Base-by-base conservation (phyloP, 1,284 basidiomycete genomes). In the Ganoderma lingzhi region DNA sequence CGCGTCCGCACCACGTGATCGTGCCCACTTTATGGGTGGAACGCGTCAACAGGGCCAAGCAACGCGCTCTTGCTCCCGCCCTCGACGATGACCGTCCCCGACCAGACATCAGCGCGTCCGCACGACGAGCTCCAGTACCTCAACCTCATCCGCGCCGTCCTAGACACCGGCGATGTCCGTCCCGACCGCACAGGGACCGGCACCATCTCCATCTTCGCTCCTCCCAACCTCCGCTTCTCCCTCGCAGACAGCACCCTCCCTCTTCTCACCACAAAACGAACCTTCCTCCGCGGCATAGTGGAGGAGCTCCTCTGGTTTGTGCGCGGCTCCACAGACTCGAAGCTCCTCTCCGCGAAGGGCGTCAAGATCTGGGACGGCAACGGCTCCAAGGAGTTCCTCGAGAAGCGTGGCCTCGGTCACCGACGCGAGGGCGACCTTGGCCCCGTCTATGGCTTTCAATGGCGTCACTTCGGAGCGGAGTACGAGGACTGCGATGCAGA, bases 351-450 rank as follows among this genome's bases (percentile, higher is more conserved):
- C 0, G 85, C 88, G n/a, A 94, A 94, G 77, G 96, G 94, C 61
- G 88, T 99, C 71, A 94, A 95, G 79, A 99, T 99, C 76, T 99
- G 98, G 97, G 96, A 98, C 78, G 97, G 96, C 0, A 99, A 99
- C 76, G 97, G 96, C 8, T 94, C 93, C 14, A 88, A 92, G 72
- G 93, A 90, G 70, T 99, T 97, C 76, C 83, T 99, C 45, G 94
- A 96, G 76, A 88, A 88, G 68, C 86, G 96, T 23, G 97, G 97
- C 0, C 83, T 99, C 23, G 85, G 85, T 0, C 91, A 97, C 76
- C 85, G 96, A n/a, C 83, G 93, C 2, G 93, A 96, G 78, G 98
- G 97, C 8, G 97, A 99, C 79, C 82, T 99, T 1, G 97, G 97
- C 0, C 97, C 98, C 0, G 96, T 99, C 1, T 99, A 99, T 79